Evolutionary conservation across 345 rosid species (phyloP).

Genomic region (Eutrema yunnanense): DNA sequence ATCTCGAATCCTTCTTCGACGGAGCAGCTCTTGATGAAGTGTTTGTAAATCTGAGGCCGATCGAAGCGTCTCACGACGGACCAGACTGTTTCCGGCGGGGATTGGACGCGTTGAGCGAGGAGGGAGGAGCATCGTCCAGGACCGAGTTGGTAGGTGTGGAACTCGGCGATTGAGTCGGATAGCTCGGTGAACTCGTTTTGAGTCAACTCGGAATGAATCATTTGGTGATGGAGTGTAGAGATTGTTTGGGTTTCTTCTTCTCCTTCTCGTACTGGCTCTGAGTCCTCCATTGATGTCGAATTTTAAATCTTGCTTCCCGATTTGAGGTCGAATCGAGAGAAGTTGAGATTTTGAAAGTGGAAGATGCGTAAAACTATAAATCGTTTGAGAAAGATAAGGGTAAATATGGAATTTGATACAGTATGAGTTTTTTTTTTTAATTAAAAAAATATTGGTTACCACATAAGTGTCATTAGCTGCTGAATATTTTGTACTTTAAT

Average conservation of each 20-base stretch:
- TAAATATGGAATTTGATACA: neutral
- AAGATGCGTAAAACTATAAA: neutral
- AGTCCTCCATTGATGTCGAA: constrained; percentile 7
- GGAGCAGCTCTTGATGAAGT: constrained; percentile 67
- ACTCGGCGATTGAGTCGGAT: constrained; percentile 39
- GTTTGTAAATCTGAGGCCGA: constrained; percentile 64
- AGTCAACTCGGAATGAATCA: constrained; percentile 45
- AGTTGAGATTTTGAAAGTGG: neutral
- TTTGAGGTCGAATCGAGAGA: neutral
- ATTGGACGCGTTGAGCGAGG: constrained; percentile 43
- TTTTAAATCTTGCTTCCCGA: neutral
- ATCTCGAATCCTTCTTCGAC: constrained; percentile 38
- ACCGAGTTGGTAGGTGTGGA: constrained; percentile 55
- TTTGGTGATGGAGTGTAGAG: constrained; percentile 42
- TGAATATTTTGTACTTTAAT: too few relatives aligned
- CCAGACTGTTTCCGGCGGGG: constrained; percentile 59
- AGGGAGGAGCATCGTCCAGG: constrained; percentile 60
- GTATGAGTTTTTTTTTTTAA: neutral
- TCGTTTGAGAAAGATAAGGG: neutral
- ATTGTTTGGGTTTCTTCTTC: neutral
- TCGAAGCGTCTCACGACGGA: constrained; percentile 64
- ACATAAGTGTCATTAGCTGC: too few relatives aligned
- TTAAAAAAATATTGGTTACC: too few relatives aligned
- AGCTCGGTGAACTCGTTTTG: constrained; percentile 41
- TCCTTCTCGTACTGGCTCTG: neutral